These are phyloP conservation scores for Allomyces macrogynus DNA, from an alignment of 192 early-diverging fungal genomes.

Conservation along the genomic window DNA sequence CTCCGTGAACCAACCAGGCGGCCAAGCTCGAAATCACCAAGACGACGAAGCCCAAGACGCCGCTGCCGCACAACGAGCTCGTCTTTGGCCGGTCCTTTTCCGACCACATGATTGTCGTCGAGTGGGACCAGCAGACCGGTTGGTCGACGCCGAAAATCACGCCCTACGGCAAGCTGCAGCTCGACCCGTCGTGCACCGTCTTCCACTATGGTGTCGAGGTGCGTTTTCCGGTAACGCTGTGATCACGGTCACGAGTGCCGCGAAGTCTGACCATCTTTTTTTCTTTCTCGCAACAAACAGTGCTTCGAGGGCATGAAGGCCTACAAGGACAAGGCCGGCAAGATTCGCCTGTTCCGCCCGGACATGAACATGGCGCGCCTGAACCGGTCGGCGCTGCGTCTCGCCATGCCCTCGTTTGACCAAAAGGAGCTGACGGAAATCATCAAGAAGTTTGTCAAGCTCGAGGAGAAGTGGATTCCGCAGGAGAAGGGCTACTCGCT, in stretches of 20 bases:
- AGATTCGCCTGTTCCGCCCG: slow-evolving; percentile 83
- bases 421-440: slow-evolving; percentile 52
- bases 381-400: slow-evolving; percentile 49
- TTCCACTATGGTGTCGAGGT: slow-evolving; percentile 81
- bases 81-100: slow-evolving; percentile 78
- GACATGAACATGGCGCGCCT: slow-evolving; percentile 94
- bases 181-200: slow-evolving; percentile 70
- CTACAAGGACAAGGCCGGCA: slow-evolving; percentile 71
- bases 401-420: slow-evolving; percentile 70
- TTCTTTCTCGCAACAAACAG: slow-evolving; percentile 2
- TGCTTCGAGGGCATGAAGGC: slow-evolving; percentile 89
- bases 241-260: too few relatives aligned
- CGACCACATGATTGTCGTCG: slow-evolving; percentile 83
- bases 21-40: not conserved
- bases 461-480: slow-evolving; percentile 78
- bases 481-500: slow-evolving; percentile 75
- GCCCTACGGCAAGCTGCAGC: slow-evolving; percentile 57
- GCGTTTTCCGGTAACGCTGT: not conserved
- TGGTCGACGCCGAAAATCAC: slow-evolving; percentile 72
- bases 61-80: slow-evolving; percentile 23
- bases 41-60: not conserved
- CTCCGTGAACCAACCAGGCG: not conserved
- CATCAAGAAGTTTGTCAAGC: slow-evolving; percentile 62
- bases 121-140: slow-evolving; percentile 52
- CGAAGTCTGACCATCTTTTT: too few relatives aligned